Evolutionary conservation across 1,284 basidiomycete genomes (phyloP).

Genomic region (Anthracocystis walkeri): DNA sequence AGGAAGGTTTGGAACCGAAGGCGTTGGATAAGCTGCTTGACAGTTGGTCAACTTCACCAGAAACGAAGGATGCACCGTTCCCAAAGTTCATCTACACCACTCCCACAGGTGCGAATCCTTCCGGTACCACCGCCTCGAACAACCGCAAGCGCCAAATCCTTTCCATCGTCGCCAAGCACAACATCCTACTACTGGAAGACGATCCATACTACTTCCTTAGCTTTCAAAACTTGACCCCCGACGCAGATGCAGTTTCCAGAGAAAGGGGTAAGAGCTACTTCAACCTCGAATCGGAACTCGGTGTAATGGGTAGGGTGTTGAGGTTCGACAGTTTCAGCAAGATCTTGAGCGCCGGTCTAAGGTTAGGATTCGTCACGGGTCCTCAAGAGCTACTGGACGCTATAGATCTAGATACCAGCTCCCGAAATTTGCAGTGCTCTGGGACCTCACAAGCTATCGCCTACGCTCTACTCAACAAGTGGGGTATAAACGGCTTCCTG

Average conservation of each 20-base stretch:
- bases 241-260: slow-evolving; percentile 52
- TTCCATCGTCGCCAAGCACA: slow-evolving; percentile 71
- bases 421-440: slow-evolving; percentile 81
- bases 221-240: slow-evolving; percentile 51
- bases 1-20: slow-evolving; percentile 71
- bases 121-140: slow-evolving; percentile 66
- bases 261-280: slow-evolving; percentile 61
- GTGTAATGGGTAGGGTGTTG: slow-evolving; percentile 59
- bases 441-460: slow-evolving; percentile 82
- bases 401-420: slow-evolving; percentile 79
- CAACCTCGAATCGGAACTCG: slow-evolving; percentile 51
- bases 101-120: slow-evolving; percentile 69
- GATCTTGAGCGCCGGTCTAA: slow-evolving; percentile 69
- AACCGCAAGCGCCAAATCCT: slow-evolving; percentile 83
- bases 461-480: slow-evolving; percentile 78
- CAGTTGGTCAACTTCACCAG: slow-evolving; percentile 76
- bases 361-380: slow-evolving; percentile 83
- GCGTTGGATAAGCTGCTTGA: slow-evolving; percentile 77
- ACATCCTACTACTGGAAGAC: slow-evolving; percentile 58
- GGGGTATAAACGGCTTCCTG: slow-evolving; percentile 79
- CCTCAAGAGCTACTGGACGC: slow-evolving; percentile 79
- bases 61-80: slow-evolving; percentile 74
- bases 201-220: slow-evolving; percentile 65
- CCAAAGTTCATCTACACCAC: slow-evolving; percentile 88
- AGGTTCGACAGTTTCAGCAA: slow-evolving; percentile 76